Evolutionary conservation across 2,329 filamentous ascomycete species (phyloP), one percentile per base, ranked within the genome.

Genomic region (Annulohypoxylon truncatum): DNA sequence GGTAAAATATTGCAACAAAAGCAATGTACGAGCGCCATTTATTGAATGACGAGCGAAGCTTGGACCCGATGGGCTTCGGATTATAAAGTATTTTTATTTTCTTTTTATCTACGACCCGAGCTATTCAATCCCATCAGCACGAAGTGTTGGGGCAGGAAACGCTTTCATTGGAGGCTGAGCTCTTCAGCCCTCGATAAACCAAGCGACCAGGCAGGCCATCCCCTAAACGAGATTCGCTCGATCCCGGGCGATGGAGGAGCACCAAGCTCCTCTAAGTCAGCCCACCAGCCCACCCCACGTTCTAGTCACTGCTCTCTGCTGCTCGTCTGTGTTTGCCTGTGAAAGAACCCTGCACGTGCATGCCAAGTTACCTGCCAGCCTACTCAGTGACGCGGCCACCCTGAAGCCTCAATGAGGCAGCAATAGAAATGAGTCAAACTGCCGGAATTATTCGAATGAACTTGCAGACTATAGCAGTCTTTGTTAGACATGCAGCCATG

Each of bases 311-410:
- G 9, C 42, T 46, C 42, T 46, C 42, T 48, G 44, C 33, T 52
- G 22, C 29, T 47, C 33, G 7, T 35, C 53, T 54, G 26, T 57
- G 15, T 56, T 67, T 20, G 38, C 38, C 40, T 35, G 40, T 46
- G 22, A 35, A 13, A 67, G 20, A 15, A 35, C 54, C 66, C 55
- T 63, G 64, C 38, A 61, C 31, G 59, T 65, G 60, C 60, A 61
- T 56, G 51, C 54, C 22, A 56, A 67, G 56, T 53, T 58, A 20
- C 28, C 48, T 44, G 26, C n/a, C n/a, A n/a, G n/a, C n/a, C n/a
- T n/a, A n/a, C 50, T 61, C 29, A 58, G 60, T 70, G 66, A 70
- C 68, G 68, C 68, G 68, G 68, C 68, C 68, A 35, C 46, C 48
- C 48, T 58, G 29, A 57, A 35, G 33, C 50, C 46, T n/a, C 35